Conservation (phyloP, 2,329 filamentous ascomycete species). For the Aspergillus vadensis region DNA sequence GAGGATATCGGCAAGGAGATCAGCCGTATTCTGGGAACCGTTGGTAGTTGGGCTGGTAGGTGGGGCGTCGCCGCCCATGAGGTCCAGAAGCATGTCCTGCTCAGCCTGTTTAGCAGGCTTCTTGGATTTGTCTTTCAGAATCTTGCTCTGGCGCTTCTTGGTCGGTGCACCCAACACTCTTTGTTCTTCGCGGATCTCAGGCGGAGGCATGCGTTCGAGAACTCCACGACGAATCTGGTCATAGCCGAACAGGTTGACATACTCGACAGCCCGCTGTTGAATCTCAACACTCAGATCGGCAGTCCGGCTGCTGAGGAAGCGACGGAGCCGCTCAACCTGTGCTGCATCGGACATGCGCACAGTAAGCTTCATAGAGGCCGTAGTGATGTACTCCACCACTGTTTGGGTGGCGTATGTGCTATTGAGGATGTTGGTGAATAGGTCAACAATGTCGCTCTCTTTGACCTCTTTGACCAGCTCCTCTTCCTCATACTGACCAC, state of each 20-base stretch:
- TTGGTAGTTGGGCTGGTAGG: slow-evolving; percentile 57
- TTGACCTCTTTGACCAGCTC: slow-evolving; percentile 81
- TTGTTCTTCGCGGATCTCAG: slow-evolving; percentile 94
- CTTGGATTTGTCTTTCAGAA: slow-evolving; percentile 73
- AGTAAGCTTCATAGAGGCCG: slow-evolving; percentile 90
- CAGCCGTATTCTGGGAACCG: slow-evolving; percentile 72
- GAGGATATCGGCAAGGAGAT: slow-evolving; percentile 88
- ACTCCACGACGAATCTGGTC: slow-evolving; percentile 87
- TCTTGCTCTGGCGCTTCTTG: slow-evolving; percentile 62
- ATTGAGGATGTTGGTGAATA: slow-evolving; percentile 90
- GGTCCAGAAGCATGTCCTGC: slow-evolving; percentile 85
- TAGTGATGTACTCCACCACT: slow-evolving; percentile 93
- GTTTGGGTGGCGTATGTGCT: slow-evolving; percentile 92
- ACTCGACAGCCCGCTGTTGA: slow-evolving; percentile 94
- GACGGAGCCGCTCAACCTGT: slow-evolving; percentile 83
- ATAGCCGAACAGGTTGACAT: slow-evolving; percentile 88
- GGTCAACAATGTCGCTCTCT: slow-evolving; percentile 85
- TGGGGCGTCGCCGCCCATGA: slow-evolving; percentile 81
- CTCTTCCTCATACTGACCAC: slow-evolving; percentile 91
- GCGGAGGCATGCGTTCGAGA: slow-evolving; percentile 95
- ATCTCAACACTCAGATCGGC: slow-evolving; percentile 92
- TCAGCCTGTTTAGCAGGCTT: slow-evolving; percentile 79
- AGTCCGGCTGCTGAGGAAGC: slow-evolving; percentile 74
- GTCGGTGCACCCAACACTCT: slow-evolving; percentile 82
- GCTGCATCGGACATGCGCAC: slow-evolving; percentile 78